phyloP scores from a whole-genome alignment of 306 rosid genomes.

The Cucurbita ficifolia region DNA sequence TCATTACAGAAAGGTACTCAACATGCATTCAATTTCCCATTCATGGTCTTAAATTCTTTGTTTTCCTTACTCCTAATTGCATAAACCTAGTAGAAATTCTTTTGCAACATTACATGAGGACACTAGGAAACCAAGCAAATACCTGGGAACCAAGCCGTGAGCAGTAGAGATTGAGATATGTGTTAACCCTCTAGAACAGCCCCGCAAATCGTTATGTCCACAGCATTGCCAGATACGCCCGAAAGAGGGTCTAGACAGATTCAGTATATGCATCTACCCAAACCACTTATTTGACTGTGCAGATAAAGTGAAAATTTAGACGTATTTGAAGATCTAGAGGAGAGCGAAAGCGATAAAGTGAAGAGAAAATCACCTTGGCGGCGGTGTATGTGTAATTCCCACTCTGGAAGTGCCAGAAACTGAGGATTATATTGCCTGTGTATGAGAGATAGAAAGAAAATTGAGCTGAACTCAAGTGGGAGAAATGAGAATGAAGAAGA shows the following conservation, averaged over 20 bases:
- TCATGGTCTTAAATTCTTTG: background rate
- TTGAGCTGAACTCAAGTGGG: background rate
- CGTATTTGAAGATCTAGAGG: background rate
- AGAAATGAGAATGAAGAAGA: background rate
- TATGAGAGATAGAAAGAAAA: background rate
- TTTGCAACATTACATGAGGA: background rate
- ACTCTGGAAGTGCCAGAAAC: background rate
- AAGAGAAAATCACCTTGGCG: background rate
- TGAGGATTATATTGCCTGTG: background rate
- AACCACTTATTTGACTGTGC: background rate
- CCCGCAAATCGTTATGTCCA: background rate
- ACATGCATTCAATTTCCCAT: background rate
- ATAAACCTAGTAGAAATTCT: background rate
- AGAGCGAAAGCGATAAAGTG: background rate
- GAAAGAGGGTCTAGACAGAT: background rate
- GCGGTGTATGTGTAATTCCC: background rate
- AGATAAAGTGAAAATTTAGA: background rate
- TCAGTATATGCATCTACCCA: background rate
- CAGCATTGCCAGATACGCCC: background rate
- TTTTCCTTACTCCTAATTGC: background rate
- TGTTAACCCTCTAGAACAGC: background rate
- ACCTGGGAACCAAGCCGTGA: background rate
- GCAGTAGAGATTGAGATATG: background rate
- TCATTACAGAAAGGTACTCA: background rate
- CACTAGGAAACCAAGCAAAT: background rate